Conservation (phyloP, 257 asterid species). For the Petunia axillaris region DNA sequence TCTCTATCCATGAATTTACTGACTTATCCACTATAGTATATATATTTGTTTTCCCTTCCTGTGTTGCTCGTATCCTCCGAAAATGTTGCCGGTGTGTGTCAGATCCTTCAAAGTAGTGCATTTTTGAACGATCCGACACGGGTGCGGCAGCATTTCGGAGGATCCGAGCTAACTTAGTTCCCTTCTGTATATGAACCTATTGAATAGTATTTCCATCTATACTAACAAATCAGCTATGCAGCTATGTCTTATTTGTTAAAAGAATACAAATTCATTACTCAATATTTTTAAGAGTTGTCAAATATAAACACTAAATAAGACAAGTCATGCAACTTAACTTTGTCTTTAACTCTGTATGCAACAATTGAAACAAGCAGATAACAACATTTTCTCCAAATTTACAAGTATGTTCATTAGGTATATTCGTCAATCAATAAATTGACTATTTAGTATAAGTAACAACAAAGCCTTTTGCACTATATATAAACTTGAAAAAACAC, state of each 20-base stretch:
- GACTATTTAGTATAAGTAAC: background rate
- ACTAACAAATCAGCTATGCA: background rate
- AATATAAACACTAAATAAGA: constrained; percentile 12
- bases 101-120: too few species aligned
- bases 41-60: too few species aligned
- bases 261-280: background rate
- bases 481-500: background rate
- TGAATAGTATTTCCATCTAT: too few species aligned
- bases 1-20: too few species aligned
- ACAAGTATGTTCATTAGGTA: background rate
- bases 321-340: constrained; percentile 17
- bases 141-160: too few species aligned
- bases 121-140: too few species aligned
- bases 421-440: background rate
- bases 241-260: constrained; percentile 10
- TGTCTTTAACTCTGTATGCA: background rate
- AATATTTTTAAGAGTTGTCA: background rate
- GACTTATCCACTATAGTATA: too few species aligned
- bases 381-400: background rate
- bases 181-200: too few species aligned
- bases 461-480: constrained; percentile 1
- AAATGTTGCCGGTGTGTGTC: too few species aligned
- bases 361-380: background rate
- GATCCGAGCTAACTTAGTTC: too few species aligned
- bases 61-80: too few species aligned